Evolutionary conservation across 2,329 filamentous ascomycete species (phyloP), one percentile per base, ranked within the genome.

Genomic region (Verticillium nonalfalfae): DNA sequence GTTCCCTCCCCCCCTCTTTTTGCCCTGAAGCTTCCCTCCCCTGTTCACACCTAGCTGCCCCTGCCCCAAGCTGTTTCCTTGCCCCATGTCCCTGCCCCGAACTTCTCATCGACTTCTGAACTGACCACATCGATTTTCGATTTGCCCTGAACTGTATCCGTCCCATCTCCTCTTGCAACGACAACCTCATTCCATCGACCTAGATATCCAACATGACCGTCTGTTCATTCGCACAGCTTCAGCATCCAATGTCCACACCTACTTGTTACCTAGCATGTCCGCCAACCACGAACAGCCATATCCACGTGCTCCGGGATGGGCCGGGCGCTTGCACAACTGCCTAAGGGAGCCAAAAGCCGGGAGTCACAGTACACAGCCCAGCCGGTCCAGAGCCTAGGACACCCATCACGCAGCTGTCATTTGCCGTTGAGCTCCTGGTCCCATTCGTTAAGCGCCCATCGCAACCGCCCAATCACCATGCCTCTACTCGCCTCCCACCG

Each of bases 361-460:
- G 40, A 21, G 38, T 40, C 38, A 15, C 13, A 40, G 38, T 6
- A 40, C 13, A 14, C 38, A 40, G 38, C 11, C 13, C 13, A 40
- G 38, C 38, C 38, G 15, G 7, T 18, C 40, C 40, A 50, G 21
- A 18, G 40, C 40, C 40, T 50, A 50, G 40, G n/a, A 50, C 40
- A n/a, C 3, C 40, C 40, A 50, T 50, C 40, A 50, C 40, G 40
- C 40, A 50, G n/a, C 40, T 50, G 54, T 56, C 54, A 35, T 56
- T 35, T 56, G 54, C 55, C 55, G 55, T 36, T 57, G 33, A 57
- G 18, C 40, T 10, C 21, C 40, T 21, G 40, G 40, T 50, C 58
- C 57, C 62, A 58, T 26, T 56, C 54, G 59, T 54, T 66, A 66
- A 66, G 64, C 64, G 64, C 64, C 64, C 64, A 60, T 26, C 56